These are phyloP conservation scores for Dictyostelium brefeldianum DNA, from an alignment of 78 protist species.

Conservation along the genomic window DNA sequence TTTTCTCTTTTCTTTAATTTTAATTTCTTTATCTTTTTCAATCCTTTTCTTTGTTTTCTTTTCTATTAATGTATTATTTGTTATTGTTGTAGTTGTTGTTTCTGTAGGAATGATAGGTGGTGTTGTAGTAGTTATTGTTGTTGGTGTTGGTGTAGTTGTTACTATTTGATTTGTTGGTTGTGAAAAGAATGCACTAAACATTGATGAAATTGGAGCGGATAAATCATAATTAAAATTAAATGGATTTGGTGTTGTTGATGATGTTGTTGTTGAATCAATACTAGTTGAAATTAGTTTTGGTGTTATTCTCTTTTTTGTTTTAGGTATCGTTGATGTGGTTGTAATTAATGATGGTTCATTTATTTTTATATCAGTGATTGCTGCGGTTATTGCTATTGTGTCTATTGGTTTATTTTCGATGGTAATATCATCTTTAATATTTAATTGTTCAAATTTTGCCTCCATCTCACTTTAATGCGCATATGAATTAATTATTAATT, in stretches of 20 bases:
- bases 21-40: neutral
- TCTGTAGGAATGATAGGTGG: neutral
- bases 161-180: neutral
- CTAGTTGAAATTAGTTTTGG: neutral
- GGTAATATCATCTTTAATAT: neutral
- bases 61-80: neutral
- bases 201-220: conserved; percentile 24
- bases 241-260: neutral
- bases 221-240: conserved; percentile 47
- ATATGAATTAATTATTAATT: too few relatives aligned
- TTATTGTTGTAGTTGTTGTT: neutral
- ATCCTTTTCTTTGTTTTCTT: neutral
- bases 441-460: too few relatives aligned
- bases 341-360: neutral
- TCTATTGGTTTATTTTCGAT: neutral
- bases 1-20: conserved; percentile 12
- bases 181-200: conserved; percentile 29
- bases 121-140: neutral
- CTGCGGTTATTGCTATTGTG: neutral
- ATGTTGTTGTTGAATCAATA: neutral
- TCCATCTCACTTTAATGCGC: too few relatives aligned
- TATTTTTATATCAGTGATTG: too few relatives aligned
- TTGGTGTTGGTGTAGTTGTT: neutral
- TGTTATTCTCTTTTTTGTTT: neutral
- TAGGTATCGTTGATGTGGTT: neutral